Conservation (phyloP, 129 eudicot genomes). For the Solidago caesia region DNA sequence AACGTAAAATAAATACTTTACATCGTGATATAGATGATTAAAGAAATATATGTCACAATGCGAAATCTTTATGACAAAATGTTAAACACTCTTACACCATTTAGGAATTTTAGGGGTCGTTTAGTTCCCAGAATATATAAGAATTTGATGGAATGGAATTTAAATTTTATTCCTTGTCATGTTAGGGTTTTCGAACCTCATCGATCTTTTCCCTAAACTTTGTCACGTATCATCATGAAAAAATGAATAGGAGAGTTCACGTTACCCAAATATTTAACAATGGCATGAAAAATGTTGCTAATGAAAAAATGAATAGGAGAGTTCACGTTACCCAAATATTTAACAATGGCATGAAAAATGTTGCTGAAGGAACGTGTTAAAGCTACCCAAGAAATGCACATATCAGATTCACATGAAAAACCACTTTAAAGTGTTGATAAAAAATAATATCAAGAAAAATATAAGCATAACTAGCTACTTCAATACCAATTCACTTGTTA, state of each 20-base stretch:
- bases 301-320: too few species aligned
- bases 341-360: slow-evolving; percentile 20
- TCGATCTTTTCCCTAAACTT: not conserved
- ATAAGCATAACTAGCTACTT: not conserved
- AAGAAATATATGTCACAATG: too few species aligned
- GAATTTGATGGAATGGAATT: too few species aligned
- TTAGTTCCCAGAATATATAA: too few species aligned
- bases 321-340: not conserved
- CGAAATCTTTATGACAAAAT: too few species aligned
- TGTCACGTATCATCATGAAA: not conserved
- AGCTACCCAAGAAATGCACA: not conserved
- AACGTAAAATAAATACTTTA: not conserved
- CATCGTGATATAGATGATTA: too few species aligned
- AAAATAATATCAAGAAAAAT: not conserved
- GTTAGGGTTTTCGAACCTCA: not conserved
- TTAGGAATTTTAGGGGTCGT: too few species aligned
- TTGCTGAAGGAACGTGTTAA: slow-evolving; percentile 9
- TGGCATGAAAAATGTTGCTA: slow-evolving; percentile 24
- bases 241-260: not conserved
- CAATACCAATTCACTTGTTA: slow-evolving; percentile 9
- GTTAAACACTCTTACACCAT: too few species aligned
- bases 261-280: not conserved
- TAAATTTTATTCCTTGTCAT: too few species aligned
- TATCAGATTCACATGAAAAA: slow-evolving; percentile 25
- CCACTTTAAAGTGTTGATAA: slow-evolving; percentile 15